Base-by-base conservation (phyloP, 2,329 filamentous ascomycete genomes). In the Paramyrothecium sp. region DNA sequence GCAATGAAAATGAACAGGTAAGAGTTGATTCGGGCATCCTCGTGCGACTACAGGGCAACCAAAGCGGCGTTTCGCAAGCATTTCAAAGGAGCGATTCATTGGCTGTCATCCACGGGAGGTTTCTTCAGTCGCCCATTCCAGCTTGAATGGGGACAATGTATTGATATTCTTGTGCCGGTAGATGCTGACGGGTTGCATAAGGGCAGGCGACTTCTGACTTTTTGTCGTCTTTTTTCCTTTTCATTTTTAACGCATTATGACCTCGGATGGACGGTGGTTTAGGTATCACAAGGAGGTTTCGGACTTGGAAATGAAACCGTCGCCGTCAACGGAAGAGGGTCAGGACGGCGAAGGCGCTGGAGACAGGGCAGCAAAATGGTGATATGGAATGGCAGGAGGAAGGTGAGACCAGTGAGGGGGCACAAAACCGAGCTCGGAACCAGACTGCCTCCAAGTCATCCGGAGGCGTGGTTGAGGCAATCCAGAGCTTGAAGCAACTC, bases 311-410 rank as follows among this genome's bases (percentile, higher is more conserved):
- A 38, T 38, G n/a, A n/a, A n/a, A n/a, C n/a, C 33, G 33, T 51
- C 55, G 55, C 26, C 55, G 38, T 51, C 51, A n/a, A 41, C 51
- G 55, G 5, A 56, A 56, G 41, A 54, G 55, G 41, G 26, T 21
- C 55, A 50, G 55, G 54, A 56, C 51, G 55, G 41, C 41, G 55
- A 56, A 44, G 51, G 51, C 41, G 33, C 7, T 54, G 51, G 55
- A 56, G 41, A 33, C 44, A 3, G 44, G 50, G 26, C 55, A 56
- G 51, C 7, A 54, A 51, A 54, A 54, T n/a, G 51, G 51, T 48
- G 20, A 56, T 53, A 54, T 54, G 41, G 55, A 56, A 50, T 54
- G 51, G 51, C 55, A 56, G 51, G 55, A 53, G 22, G 54, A 56
- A 41, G 44, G 20, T 17, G 55, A 56, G 33, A 56, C 49, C 41